These are phyloP conservation scores for Salix caprea DNA, from an alignment of 345 rosid species.

Conservation along the genomic window DNA sequence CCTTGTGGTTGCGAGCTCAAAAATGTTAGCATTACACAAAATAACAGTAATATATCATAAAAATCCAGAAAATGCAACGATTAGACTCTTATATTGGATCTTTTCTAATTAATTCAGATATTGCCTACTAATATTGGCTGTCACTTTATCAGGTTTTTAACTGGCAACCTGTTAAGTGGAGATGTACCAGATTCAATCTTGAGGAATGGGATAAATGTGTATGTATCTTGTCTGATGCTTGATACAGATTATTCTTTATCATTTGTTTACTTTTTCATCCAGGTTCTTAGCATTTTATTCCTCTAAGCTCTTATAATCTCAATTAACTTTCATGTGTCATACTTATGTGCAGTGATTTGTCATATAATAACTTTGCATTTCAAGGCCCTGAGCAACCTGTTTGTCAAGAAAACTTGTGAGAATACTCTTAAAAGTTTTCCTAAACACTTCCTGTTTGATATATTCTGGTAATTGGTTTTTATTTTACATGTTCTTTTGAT, in stretches of 20 bases:
- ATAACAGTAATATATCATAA: background rate
- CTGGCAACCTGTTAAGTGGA: conserved; percentile 37
- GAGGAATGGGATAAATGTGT: conserved; percentile 33
- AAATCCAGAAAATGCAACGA: background rate
- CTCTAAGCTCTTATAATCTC: background rate
- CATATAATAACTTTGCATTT: conserved; percentile 41
- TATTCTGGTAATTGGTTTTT: background rate
- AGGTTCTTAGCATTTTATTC: background rate
- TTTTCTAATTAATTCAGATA: background rate
- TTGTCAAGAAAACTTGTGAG: conserved; percentile 41
- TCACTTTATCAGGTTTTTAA: conserved; percentile 29
- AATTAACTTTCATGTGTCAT: background rate
- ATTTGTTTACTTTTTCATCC: background rate
- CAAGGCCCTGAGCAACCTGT: conserved; percentile 33
- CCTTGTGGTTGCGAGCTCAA: background rate
- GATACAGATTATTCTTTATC: conserved; percentile 6
- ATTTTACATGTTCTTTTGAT: conserved; percentile 3
- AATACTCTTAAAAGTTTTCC: background rate
- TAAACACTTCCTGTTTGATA: background rate
- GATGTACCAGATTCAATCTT: conserved; percentile 33
- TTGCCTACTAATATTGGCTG: background rate
- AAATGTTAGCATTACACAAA: background rate
- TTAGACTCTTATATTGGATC: background rate
- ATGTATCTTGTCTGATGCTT: conserved; percentile 22
- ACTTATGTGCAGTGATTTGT: conserved; percentile 43